Percentiles rank a stretch among this genome's conserved stretches.
Evolutionary conservation across 768 basidiomycete genomes (phyloP).

Genomic region (Leccinellum rugosiceps): DNA sequence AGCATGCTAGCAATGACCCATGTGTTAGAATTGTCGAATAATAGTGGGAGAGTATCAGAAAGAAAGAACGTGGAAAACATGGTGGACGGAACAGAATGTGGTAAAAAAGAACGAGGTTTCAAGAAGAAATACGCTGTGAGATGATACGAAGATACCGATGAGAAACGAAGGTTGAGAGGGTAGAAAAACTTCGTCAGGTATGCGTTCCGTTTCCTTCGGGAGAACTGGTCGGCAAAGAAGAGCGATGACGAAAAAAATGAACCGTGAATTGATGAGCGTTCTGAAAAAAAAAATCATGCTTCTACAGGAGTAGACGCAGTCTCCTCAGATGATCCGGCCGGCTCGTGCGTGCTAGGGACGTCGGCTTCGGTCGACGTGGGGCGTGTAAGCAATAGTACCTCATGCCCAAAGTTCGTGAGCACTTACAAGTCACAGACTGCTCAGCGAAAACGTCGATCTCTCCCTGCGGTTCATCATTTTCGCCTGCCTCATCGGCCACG

Average conservation of each 20-base stretch:
- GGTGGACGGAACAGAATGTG: neutral
- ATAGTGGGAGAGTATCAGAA: neutral
- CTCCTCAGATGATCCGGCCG: neutral
- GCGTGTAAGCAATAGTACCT: slow-evolving; percentile 1
- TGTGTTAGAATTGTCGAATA: slow-evolving; percentile 11
- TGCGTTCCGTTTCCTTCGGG: neutral
- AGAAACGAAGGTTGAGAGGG: neutral
- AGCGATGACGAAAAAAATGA: neutral
- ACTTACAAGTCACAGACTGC: slow-evolving; percentile 9
- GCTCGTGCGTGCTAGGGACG: neutral
- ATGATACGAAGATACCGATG: neutral
- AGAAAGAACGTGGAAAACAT: slow-evolving; percentile 8
- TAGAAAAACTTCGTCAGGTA: neutral
- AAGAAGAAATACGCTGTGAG: neutral
- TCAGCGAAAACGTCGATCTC: neutral
- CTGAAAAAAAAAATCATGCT: neutral
- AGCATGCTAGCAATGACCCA: slow-evolving; percentile 10
- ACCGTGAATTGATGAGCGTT: neutral
- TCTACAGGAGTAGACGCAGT: neutral
- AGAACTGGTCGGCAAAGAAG: neutral
- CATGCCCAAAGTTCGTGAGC: neutral
- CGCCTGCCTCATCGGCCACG: neutral
- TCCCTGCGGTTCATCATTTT: neutral
- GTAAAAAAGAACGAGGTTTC: slow-evolving; percentile 8
- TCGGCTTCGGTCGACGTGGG: neutral